A percentile compares a stretch with the other conserved stretches of the same genome.
These are phyloP conservation scores for Pyrenophora teres DNA, from an alignment of 2,329 filamentous ascomycete species.

Conservation along the genomic window DNA sequence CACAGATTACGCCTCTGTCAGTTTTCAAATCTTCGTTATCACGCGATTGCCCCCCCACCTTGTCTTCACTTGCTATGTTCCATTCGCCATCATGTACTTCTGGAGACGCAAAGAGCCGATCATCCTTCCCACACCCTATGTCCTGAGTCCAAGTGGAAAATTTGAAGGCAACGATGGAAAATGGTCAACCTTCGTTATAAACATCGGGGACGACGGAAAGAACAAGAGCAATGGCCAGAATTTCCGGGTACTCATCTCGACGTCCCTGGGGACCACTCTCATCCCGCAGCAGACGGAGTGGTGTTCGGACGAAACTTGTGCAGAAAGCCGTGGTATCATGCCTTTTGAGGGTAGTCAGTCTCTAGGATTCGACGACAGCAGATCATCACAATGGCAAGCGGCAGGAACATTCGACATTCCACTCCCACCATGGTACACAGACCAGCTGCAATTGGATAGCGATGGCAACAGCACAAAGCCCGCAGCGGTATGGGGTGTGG, in stretches of 20 bases:
- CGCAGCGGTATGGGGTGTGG: conserved; percentile 23
- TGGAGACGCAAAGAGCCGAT: conserved; percentile 28
- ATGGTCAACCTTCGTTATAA: conserved; percentile 51
- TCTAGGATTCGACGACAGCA: conserved; percentile 21
- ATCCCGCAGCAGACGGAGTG: conserved; percentile 34
- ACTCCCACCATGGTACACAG: conserved; percentile 24
- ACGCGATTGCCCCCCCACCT: conserved; percentile 3
- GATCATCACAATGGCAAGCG: conserved; percentile 23
- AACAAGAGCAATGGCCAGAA: conserved; percentile 42
- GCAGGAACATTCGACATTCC: conserved; percentile 24
- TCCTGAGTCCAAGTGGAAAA: conserved; percentile 23
- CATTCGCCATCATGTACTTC: conserved; percentile 26
- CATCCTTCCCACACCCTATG: conserved; percentile 16
- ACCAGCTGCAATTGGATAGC: neutral
- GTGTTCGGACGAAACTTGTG: conserved; percentile 33
- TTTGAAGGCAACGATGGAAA: conserved; percentile 50
- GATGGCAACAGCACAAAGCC: too few relatives aligned
- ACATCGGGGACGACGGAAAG: conserved; percentile 37
- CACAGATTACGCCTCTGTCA: conserved; percentile 16
- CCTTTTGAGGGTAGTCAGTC: conserved; percentile 21
- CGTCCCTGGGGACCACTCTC: conserved; percentile 31
- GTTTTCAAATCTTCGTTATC: conserved; percentile 21
- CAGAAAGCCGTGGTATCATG: conserved; percentile 36
- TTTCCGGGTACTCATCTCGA: conserved; percentile 43
- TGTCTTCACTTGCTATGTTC: conserved; percentile 18